Percentiles rank a stretch among this genome's conserved stretches.
Evolutionary conservation across 208 protist genomes (phyloP).

Genomic region (Tritrichomonas foetus): DNA sequence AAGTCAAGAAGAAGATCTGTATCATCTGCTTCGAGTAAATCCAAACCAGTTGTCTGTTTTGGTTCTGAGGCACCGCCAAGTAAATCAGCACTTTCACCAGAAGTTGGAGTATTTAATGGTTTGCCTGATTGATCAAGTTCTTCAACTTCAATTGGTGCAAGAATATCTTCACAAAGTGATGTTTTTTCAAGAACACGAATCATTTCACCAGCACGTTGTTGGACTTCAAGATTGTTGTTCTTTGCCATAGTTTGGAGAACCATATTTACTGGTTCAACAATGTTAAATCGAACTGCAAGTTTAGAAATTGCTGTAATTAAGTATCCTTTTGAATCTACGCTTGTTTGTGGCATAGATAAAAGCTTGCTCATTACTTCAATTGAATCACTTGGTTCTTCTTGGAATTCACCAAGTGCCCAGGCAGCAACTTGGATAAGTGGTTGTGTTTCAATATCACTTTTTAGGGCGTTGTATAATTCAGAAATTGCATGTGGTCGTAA

Average conservation of each 20-base stretch:
- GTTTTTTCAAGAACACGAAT: background rate
- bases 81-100: too few relatives aligned
- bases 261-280: too few relatives aligned
- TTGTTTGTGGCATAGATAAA: conserved; percentile 27
- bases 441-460: background rate
- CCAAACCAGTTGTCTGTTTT: too few relatives aligned
- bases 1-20: background rate
- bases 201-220: conserved; percentile 27
- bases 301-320: background rate
- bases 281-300: background rate
- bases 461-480: background rate
- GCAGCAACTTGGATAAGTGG: background rate
- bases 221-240: background rate
- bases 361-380: background rate
- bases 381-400: background rate
- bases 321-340: background rate
- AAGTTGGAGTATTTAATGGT: background rate
- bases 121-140: background rate
- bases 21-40: too few relatives aligned
- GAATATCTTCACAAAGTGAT: background rate
- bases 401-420: background rate
- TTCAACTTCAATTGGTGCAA: background rate
- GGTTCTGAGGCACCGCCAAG: too few relatives aligned
- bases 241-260: background rate
- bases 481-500: background rate